These are phyloP conservation scores for Acacia concinna DNA, from an alignment of 331 rosid genomes.

Conservation along the genomic window DNA sequence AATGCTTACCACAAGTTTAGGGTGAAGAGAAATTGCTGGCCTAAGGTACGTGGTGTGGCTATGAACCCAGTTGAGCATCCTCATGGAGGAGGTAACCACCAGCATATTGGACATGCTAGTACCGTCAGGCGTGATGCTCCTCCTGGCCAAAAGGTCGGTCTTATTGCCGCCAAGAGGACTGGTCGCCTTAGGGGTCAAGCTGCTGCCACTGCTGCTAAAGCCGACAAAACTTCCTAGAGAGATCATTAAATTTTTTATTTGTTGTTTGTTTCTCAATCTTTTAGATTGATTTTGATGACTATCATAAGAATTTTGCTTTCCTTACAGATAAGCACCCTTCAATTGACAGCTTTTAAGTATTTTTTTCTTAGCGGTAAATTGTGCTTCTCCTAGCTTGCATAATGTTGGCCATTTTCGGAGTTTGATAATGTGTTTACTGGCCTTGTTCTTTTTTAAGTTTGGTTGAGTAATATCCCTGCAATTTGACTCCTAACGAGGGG, in stretches of 20 bases:
- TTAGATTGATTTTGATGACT: background rate
- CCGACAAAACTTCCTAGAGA: constrained; percentile 39
- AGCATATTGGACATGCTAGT: constrained; percentile 72
- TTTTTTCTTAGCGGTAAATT: background rate
- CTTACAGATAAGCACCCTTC: background rate
- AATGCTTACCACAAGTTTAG: constrained; percentile 71
- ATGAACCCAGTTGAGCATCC: constrained; percentile 85
- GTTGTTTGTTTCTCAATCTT: constrained; percentile 9
- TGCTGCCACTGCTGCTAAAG: constrained; percentile 53
- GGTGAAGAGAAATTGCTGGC: constrained; percentile 78
- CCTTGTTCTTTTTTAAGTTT: background rate
- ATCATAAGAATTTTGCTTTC: background rate
- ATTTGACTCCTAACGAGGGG: background rate
- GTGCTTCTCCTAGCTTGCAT: background rate
- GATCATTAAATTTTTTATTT: background rate
- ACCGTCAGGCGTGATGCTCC: constrained; percentile 79
- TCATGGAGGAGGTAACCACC: constrained; percentile 78
- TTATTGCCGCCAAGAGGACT: constrained; percentile 74
- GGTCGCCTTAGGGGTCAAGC: constrained; percentile 76
- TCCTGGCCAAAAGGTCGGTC: constrained; percentile 77
- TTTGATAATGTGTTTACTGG: background rate
- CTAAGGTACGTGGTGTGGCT: constrained; percentile 80
- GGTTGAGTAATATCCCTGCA: background rate
- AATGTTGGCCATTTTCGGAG: background rate
- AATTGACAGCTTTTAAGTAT: constrained; percentile 13